Conservation (phyloP, 805 yeast species). For the Torulaspora gathmanii region DNA sequence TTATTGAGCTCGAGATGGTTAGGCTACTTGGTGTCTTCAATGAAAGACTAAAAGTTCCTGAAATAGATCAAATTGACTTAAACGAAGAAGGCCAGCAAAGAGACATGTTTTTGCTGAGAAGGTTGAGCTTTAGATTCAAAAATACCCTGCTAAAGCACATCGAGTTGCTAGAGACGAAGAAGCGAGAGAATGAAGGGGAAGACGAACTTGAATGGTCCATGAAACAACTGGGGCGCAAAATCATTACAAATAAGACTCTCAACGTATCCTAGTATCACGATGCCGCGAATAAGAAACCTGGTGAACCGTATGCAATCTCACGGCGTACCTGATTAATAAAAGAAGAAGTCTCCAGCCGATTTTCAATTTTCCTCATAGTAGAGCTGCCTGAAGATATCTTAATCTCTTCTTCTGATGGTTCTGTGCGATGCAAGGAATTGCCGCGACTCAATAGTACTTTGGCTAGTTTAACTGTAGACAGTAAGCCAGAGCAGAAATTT, state of each 20-base stretch:
- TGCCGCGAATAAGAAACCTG: too few species aligned
- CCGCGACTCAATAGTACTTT: too few species aligned
- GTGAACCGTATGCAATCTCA: too few species aligned
- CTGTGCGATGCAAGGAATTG: too few species aligned
- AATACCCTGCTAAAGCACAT: slow-evolving; percentile 19
- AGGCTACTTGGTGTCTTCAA: slow-evolving; percentile 22
- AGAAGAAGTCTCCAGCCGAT: too few species aligned
- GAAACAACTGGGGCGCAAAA: slow-evolving; percentile 15
- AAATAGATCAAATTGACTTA: slow-evolving; percentile 5
- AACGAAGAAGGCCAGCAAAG: slow-evolving; percentile 8
- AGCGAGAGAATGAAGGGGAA: background rate
- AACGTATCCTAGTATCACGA: too few species aligned
- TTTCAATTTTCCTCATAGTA: too few species aligned
- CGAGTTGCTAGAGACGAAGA: slow-evolving; percentile 14
- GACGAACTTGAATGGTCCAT: slow-evolving; percentile 16
- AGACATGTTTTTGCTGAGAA: slow-evolving; percentile 21
- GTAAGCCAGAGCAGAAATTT: too few species aligned
- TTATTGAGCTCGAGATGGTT: slow-evolving; percentile 25
- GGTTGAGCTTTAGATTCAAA: slow-evolving; percentile 27
- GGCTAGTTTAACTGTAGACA: too few species aligned
- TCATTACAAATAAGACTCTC: slow-evolving; percentile 8
- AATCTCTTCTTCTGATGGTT: too few species aligned
- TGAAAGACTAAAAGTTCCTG: slow-evolving; percentile 12
- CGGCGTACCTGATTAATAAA: too few species aligned
- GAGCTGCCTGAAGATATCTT: too few species aligned